Evolutionary conservation across 176 grass and related monocot genomes (phyloP).

Genomic region (Carex cristatella): DNA sequence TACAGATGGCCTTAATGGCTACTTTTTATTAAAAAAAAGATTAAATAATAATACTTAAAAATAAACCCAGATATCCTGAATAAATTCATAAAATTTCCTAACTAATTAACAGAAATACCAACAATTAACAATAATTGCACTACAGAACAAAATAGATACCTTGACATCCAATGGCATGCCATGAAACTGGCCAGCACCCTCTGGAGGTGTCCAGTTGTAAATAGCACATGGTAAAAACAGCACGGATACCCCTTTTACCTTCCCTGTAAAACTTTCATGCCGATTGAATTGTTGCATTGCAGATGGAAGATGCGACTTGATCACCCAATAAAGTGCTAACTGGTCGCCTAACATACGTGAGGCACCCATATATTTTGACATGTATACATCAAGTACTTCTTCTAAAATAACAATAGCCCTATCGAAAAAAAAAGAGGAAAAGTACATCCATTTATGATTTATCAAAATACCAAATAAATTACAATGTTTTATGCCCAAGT

Average conservation of each 20-base stretch:
- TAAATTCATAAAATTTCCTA: not conserved
- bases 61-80: not conserved
- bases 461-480: not conserved
- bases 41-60: no score
- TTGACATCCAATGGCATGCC: constrained; percentile 97
- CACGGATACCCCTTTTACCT: constrained; percentile 59
- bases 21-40: no score
- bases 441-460: not conserved
- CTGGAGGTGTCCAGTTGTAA: constrained; percentile 94
- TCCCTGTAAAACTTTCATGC: constrained; percentile 59
- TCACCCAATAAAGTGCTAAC: constrained; percentile 74
- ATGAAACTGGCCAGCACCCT: constrained; percentile 88
- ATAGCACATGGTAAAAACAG: constrained; percentile 87
- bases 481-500: not conserved
- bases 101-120: not conserved
- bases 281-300: constrained; percentile 49
- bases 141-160: constrained; percentile 32
- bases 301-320: constrained; percentile 67
- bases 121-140: not conserved
- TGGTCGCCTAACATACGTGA: constrained; percentile 88
- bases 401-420: constrained; percentile 71
- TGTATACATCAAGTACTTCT: constrained; percentile 63
- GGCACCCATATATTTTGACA: constrained; percentile 49
- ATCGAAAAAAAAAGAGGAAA: not conserved
- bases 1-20: no score